Evolutionary conservation across 2,329 filamentous ascomycete genomes (phyloP), one percentile per base, ranked within the genome.

Genomic region (Calonectria hongkongensis): DNA sequence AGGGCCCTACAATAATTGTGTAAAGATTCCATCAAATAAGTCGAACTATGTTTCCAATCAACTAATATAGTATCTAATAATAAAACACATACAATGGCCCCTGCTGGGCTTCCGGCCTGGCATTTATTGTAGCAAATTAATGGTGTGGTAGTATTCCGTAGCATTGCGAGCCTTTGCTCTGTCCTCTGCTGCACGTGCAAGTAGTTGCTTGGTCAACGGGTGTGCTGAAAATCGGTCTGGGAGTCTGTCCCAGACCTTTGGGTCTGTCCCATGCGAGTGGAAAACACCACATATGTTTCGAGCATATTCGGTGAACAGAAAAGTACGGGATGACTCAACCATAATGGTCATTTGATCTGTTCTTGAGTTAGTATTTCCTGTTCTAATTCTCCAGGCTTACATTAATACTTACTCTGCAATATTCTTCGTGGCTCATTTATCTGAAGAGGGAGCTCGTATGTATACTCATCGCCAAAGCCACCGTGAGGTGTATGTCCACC

Each of bases 261-360:
- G 15, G 18, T 60, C 54, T 18, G 54, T 60, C 6, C 54, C 54
- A 25, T 60, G 54, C 1, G 36, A 33, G 7, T 41, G 54, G 54
- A 60, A 60, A 41, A 60, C 54, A 1, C 54, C 54, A 3, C 54
- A 60, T 4, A 60, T 36, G n/a, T 41, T 41, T 12, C 54, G 54
- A 15, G 54, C 54, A 15, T 60, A 60, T 41, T 60, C 54, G 7
- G 54, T 60, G n/a, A 60, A 60, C 15, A 60, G 54, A 30, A 60
- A 60, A 3, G 54, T 60, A 13, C 54, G 39, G 5, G 54, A 60
- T 41, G 54, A 60, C 33, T 60, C 54, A 7, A 60, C 54, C 54
- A 60, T 60, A 13, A 60, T 60, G 4, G 54, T 60, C 54, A 60
- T 60, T 60, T 60, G 54, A 60, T 60, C 54, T 60, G 15, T 4